These are phyloP conservation scores for Aspergillus sp. DNA, from an alignment of 2,329 filamentous ascomycete genomes.

Conservation along the genomic window DNA sequence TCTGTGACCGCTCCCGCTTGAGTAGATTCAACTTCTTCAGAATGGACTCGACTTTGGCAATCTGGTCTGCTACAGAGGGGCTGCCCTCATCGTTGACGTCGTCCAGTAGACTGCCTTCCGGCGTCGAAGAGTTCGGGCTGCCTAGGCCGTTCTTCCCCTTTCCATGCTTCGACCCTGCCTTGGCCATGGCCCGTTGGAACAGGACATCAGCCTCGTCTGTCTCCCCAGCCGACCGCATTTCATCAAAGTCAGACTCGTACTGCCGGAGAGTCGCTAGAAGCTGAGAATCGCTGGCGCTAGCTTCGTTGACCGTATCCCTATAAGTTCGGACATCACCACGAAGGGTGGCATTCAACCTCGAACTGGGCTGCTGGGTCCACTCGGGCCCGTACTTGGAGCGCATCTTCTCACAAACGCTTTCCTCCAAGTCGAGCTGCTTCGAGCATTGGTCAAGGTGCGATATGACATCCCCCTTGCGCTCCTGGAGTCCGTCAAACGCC, in stretches of 20 bases:
- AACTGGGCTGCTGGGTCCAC: constrained; percentile 96
- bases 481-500: constrained; percentile 69
- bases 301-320: constrained; percentile 79
- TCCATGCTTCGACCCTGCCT: constrained; percentile 51
- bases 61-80: constrained; percentile 78
- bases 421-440: constrained; percentile 91
- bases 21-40: constrained; percentile 84
- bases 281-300: constrained; percentile 73
- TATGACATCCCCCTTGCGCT: constrained; percentile 67
- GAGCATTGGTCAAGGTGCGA: constrained; percentile 65
- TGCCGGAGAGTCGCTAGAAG: constrained; percentile 75
- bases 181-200: constrained; percentile 78
- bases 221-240: constrained; percentile 85
- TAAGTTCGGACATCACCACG: constrained; percentile 82
- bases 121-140: constrained; percentile 48
- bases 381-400: constrained; percentile 89
- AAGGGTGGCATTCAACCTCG: constrained; percentile 75
- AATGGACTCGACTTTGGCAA: constrained; percentile 77
- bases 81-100: constrained; percentile 78
- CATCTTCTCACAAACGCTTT: constrained; percentile 99
- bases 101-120: constrained; percentile 75
- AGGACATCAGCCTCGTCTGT: constrained; percentile 77
- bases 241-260: constrained; percentile 80
- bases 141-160: constrained; percentile 53
- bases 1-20: constrained; percentile 82